Conservation (phyloP, 2,329 filamentous ascomycete species). For the Zelopaecilomyces penicillatus region DNA sequence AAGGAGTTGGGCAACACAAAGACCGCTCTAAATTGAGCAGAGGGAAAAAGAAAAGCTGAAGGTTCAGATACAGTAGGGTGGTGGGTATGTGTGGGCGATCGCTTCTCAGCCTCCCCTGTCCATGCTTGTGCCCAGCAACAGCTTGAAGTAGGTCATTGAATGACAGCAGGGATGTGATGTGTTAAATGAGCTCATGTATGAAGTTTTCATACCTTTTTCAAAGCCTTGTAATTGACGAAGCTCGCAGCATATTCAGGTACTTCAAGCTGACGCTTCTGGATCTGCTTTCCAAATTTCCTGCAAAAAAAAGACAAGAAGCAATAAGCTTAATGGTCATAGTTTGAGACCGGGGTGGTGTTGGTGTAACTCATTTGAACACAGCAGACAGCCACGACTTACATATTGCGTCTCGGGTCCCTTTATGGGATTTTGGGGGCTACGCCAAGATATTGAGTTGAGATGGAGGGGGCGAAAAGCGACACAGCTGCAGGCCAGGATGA, state of each 20-base stretch:
- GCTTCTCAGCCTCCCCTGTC: no score
- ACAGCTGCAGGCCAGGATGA: no score
- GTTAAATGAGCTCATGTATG: background rate
- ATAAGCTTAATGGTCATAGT: slow-evolving; percentile 6
- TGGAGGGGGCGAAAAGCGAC: no score
- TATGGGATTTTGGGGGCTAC: no score
- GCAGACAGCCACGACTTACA: slow-evolving; percentile 22
- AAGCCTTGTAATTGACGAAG: slow-evolving; percentile 98
- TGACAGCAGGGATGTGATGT: background rate
- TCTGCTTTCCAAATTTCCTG: slow-evolving; percentile 99
- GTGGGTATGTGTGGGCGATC: no score
- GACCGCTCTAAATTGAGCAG: background rate
- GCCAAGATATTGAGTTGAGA: no score
- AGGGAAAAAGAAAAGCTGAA: background rate
- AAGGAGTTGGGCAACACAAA: background rate
- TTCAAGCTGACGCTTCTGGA: slow-evolving; percentile 97
- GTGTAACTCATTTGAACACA: slow-evolving; percentile 5
- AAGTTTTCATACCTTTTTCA: slow-evolving; percentile 71
- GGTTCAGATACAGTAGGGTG: no score
- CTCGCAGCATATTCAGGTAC: slow-evolving; percentile 98
- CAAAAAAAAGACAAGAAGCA: slow-evolving; percentile 6
- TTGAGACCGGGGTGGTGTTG: background rate
- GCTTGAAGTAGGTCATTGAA: no score
- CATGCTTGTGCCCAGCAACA: no score
- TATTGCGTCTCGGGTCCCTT: slow-evolving; percentile 19